Conservation (phyloP, 1,284 basidiomycete genomes). For the Cystobasidiaceae sp. region DNA sequence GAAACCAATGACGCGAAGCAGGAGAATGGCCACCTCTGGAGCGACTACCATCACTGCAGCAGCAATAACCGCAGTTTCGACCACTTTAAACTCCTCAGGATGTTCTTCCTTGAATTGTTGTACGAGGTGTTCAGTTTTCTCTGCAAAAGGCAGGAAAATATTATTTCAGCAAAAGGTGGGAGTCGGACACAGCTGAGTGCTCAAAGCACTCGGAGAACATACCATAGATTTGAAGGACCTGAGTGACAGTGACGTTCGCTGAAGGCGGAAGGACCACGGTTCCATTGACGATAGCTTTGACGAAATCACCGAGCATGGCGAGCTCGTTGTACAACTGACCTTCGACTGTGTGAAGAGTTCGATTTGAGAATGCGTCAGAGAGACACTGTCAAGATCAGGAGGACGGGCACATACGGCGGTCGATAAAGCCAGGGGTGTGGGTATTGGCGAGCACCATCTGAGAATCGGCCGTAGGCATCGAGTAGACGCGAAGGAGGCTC, state of each 20-base stretch:
- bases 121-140: background rate
- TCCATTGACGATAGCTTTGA: background rate
- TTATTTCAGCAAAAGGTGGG: background rate
- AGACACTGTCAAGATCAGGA: too few relatives aligned
- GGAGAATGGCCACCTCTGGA: background rate
- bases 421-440: too few relatives aligned
- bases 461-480: too few relatives aligned
- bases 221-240: background rate
- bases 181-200: background rate
- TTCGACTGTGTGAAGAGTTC: too few relatives aligned
- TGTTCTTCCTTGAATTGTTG: background rate
- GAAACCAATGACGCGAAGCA: background rate
- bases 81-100: background rate
- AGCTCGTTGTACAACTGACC: background rate
- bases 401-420: too few relatives aligned
- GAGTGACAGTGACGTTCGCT: background rate
- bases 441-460: too few relatives aligned
- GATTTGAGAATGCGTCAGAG: too few relatives aligned
- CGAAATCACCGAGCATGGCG: background rate
- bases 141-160: background rate
- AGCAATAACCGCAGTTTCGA: background rate
- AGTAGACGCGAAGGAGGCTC: too few relatives aligned
- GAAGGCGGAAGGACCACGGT: background rate
- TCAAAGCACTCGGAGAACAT: background rate
- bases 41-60: background rate